Percentiles rank a stretch among this genome's conserved stretches.
Conservation (phyloP, 2,329 filamentous ascomycete genomes). For the Metarhizium robertsii region DNA sequence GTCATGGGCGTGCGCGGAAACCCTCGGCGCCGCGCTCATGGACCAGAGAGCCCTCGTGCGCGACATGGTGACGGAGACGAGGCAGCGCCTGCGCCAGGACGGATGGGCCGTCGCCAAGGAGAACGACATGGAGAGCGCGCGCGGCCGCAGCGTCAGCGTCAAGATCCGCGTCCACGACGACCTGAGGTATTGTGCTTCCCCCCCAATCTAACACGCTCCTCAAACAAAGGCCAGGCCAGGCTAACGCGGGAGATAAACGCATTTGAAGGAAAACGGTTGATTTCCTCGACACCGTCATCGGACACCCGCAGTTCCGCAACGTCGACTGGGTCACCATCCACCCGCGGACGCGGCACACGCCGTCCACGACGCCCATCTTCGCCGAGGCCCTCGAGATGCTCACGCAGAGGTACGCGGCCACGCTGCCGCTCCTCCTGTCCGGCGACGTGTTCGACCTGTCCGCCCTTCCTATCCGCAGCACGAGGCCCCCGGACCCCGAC, state of each 20-base stretch:
- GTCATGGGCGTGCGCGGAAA: slow-evolving; percentile 61
- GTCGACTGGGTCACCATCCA: slow-evolving; percentile 65
- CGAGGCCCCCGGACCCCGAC: slow-evolving; percentile 11
- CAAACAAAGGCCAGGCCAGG: not conserved
- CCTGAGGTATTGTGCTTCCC: slow-evolving; percentile 31
- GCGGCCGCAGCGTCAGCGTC: slow-evolving; percentile 53
- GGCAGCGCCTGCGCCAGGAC: slow-evolving; percentile 37
- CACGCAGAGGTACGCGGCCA: slow-evolving; percentile 38
- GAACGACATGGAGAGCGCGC: slow-evolving; percentile 30
- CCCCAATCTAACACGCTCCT: not conserved
- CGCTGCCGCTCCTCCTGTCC: slow-evolving; percentile 58
- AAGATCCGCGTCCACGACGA: slow-evolving; percentile 63
- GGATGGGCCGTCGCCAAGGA: slow-evolving; percentile 42
- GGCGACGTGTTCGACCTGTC: slow-evolving; percentile 56
- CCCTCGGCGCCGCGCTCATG: slow-evolving; percentile 62
- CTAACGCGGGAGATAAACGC: not conserved
- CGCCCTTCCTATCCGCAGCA: slow-evolving; percentile 31
- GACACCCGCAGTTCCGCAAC: slow-evolving; percentile 37
- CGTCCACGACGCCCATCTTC: slow-evolving; percentile 52
- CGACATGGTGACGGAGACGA: slow-evolving; percentile 52
- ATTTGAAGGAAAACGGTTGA: slow-evolving; percentile 41
- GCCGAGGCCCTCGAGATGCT: slow-evolving; percentile 50
- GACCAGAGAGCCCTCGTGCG: slow-evolving; percentile 53
- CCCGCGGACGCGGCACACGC: slow-evolving; percentile 52
- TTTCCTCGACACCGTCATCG: slow-evolving; percentile 54